Conservation (phyloP, 1,284 basidiomycete genomes). For the Cronartium quercuum region DNA sequence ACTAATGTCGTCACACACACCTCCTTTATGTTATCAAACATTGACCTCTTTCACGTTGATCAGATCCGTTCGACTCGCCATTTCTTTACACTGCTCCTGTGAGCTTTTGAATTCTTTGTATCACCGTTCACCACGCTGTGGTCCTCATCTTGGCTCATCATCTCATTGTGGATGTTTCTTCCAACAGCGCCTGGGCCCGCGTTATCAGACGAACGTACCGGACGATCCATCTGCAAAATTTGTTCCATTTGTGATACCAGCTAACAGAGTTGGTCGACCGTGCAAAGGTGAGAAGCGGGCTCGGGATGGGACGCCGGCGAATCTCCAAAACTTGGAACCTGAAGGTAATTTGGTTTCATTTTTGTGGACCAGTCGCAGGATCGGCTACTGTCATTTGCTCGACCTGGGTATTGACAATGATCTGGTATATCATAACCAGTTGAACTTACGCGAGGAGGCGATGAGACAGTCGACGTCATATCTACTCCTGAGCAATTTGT, state of each 20-base stretch:
- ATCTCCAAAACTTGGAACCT: neutral
- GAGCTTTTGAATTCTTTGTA: neutral
- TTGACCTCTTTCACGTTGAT: neutral
- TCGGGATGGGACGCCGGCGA: slow-evolving; percentile 26
- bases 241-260: neutral
- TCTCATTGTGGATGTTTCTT: neutral
- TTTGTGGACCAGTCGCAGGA: too few species aligned
- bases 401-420: neutral
- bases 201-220: slow-evolving; percentile 29
- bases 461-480: slow-evolving; percentile 36
- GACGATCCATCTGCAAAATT: slow-evolving; percentile 1
- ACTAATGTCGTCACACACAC: too few species aligned
- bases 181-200: slow-evolving; percentile 28
- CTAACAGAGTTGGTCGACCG: neutral
- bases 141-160: neutral
- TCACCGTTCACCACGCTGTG: neutral
- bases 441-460: slow-evolving; percentile 30
- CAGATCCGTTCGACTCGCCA: slow-evolving; percentile 36
- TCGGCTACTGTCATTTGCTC: neutral
- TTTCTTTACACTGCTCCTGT: slow-evolving; percentile 37
- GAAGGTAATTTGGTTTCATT: slow-evolving; percentile 4
- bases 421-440: neutral
- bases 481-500: slow-evolving; percentile 17
- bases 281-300: slow-evolving; percentile 21
- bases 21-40: neutral